Evolutionary conservation across 2,329 filamentous ascomycete species (phyloP), one percentile per base, ranked within the genome.

Genomic region (Sclerotinia nivalis): DNA sequence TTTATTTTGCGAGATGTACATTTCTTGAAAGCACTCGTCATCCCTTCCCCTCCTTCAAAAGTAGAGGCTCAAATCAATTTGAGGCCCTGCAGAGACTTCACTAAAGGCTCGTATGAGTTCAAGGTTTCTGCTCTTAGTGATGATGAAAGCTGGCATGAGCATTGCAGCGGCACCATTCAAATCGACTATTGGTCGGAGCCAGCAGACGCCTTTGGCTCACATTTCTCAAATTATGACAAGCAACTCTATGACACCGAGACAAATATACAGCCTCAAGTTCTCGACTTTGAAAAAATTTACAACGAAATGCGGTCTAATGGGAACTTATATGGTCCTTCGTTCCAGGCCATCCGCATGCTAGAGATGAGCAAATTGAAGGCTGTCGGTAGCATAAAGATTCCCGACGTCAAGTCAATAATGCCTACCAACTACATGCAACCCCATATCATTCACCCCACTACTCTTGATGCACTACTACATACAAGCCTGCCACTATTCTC

Each of bases 381-480:
- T 8, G 12, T 45, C 6, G 58, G 28, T 12, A 43, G 37, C 37
- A 45, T 60, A 31, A 20, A 60, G 22, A 43, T 60, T 22, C 43
- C 40, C 45, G 43, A 64, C 47, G 28, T 50, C 22, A 31, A 70
- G 9, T 70, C 72, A 34, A 66, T 72, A 6, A 81, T 80, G 79
- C 79, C 79, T n/a, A 76, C 77, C 49, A 72, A 73, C 1, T 79
- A 74, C 69, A 70, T 77, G 45, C 69, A 72, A 70, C 79, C 82
- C 4, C 84, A 87, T 72, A 68, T 87, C 7, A 82, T 88, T 28
- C 87, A 89, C 71, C 86, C 87, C 0, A 82, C 84, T 5, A 87
- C 86, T 0, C 78, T 88, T 20, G 87, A 88, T 43, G 28, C 60
- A 12, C 15, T 47, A 4, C n/a, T 64, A 20, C 60, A 64, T 50